A percentile compares a stretch with the other conserved stretches of the same genome.
phyloP scores from a whole-genome alignment of 257 asterid genomes.

The Rubia yunnanensis region DNA sequence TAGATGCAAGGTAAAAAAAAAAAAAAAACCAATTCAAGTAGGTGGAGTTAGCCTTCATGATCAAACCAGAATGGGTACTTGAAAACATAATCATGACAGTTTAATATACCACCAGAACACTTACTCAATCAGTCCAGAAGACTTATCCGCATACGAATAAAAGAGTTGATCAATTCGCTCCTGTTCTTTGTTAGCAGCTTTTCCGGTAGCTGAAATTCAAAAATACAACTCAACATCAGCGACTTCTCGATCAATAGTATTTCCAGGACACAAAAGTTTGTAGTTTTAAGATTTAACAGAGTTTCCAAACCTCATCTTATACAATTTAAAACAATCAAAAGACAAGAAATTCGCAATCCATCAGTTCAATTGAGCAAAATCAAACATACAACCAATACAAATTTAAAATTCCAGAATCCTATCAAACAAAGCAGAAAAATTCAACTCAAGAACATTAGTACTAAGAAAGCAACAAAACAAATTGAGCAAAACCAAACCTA shows the following conservation, averaged over 20 bases:
- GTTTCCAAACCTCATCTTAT: neutral
- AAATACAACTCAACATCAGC: conserved; percentile 5
- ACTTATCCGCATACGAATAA: conserved; percentile 41
- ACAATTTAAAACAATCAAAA: neutral
- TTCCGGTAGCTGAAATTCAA: conserved; percentile 53
- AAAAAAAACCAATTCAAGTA: neutral
- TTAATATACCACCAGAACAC: conserved; percentile 14
- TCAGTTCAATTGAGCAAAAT: neutral
- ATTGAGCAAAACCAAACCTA: conserved; percentile 2
- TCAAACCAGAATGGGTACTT: neutral
- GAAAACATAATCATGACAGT: neutral
- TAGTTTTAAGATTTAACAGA: neutral
- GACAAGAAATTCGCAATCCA: neutral
- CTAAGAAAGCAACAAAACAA: no score
- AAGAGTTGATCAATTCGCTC: conserved; percentile 61
- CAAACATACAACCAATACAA: neutral
- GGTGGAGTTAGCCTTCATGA: neutral
- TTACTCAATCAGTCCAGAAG: conserved; percentile 60
- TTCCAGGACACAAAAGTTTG: neutral
- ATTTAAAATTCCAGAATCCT: neutral
- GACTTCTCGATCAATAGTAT: neutral
- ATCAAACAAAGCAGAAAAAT: neutral
- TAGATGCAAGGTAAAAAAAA: neutral
- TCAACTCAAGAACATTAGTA: neutral
- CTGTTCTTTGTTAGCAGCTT: conserved; percentile 53